Base-by-base conservation (phyloP, 192 early-diverging fungal species). In the Lobosporangium transversale region DNA sequence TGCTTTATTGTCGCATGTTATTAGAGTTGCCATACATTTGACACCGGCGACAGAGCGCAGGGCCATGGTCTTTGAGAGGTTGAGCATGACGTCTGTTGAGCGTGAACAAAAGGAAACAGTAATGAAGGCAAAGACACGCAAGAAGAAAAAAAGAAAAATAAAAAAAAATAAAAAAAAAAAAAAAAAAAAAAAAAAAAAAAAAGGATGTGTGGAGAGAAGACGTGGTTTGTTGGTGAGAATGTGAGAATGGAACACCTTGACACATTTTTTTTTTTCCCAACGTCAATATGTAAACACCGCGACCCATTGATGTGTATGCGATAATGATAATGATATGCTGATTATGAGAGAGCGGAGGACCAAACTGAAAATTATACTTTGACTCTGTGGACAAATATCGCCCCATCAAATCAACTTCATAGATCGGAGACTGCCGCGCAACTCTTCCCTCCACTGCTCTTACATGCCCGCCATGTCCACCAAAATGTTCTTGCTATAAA, bases 41-140 rank as follows among this genome's bases (percentile, higher is more conserved):
- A 62, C 64, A 51, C 71, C 64, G 43, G 71, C 71, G 63, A 66
- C 57, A 43, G 71, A 76, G 64, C 71, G 71, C 71, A 62, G 55
- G 71, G 71, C 71, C 58, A 76, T 23, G 20, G 71, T 66, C 71
- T 66, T 76, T 61, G 71, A 56, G 51, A 76, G 58, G 58, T 44
- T 66, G 45, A 76, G 64, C 71, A 76, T 76, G 62, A 49, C 43
- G 58, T 20, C 10, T 15, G 56, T 37, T 17, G 30, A 35, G 35
- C 9, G 47, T 14, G 23, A n/a, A 47, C 12, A 29, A 42, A 30
- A 47, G 32, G n/a, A 29, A 40, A 21, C 1, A 30, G 24, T 32
- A n/a, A 33, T 10, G 20, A 44, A 6, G 31, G 42, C 10, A n/a
- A 12, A 36, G 26, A 10, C 27, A 42, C n/a, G 12, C 10, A 21